Evolutionary conservation across 2,329 filamentous ascomycete species (phyloP), one percentile per base, ranked within the genome.

Genomic region (Neopestalotiopsis sp.): DNA sequence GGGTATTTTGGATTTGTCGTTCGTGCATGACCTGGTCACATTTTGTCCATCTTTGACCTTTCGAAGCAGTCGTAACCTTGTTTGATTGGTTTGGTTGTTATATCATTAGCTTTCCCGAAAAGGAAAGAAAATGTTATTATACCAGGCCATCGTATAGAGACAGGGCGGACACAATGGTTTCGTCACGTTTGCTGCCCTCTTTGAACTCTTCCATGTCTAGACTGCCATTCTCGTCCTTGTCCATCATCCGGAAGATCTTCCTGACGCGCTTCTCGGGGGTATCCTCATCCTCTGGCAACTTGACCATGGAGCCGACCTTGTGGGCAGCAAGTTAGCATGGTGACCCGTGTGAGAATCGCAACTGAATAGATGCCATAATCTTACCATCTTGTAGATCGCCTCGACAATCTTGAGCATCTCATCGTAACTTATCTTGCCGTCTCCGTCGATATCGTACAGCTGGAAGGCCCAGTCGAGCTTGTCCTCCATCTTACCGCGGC

Each of bases 231-330:
- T 98, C 95, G 81, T 99, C 96, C 88, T 99, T 99, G 87, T 99
- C 96, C 96, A 99, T 99, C 96, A 98, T 98, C 77, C 92, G 89
- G 87, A 99, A 99, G 81, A 99, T 98, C 87, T 99, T 99, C 82
- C 88, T 91, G 72, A 99, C 96, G 73, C 96, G 92, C 87, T 99
- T 99, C 87, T 98, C 95, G 20, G 96, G 96, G 68, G 96, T 99
- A 83, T 99, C 95, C 85, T 99, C 96, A 83, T 99, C 96, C 82
- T 98, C 94, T 66, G 96, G 96, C 59, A 99, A 88, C 83, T 98
- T 98, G 76, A 99, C 96, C 96, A 99, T 99, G 66, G 95, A 97
- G 73, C 96, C 96, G 77, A 98, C 95, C 95, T 98, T 74, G 38
- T 38, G 34, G 66, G 45, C 61, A 4, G 17, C 17, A 30, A 45